A percentile compares a stretch with the other conserved stretches of the same genome.
phyloP scores from a whole-genome alignment of 176 grass and related monocot species.

The Typha latifolia region DNA sequence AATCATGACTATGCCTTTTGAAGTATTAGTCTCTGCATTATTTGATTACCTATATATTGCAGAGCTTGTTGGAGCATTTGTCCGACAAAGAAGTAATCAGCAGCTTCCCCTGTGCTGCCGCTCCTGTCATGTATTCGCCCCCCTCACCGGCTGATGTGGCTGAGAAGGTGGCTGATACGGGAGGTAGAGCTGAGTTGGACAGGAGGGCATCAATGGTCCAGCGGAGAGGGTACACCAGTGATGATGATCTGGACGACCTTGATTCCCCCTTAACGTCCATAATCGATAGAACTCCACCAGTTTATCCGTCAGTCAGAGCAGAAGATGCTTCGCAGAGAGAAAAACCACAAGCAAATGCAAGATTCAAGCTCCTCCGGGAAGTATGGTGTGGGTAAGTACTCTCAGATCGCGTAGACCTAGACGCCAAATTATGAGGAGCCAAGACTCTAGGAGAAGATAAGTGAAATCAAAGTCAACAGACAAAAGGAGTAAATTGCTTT shows the following conservation, averaged over 20 bases:
- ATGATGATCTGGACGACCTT: constrained; percentile 71
- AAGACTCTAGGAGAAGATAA: too few species aligned
- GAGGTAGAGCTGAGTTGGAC: constrained; percentile 29
- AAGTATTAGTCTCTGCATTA: background rate
- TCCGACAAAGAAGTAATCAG: constrained; percentile 17
- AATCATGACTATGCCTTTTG: too few species aligned
- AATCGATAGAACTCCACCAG: constrained; percentile 31
- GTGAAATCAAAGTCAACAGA: too few species aligned
- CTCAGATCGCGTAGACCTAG: too few species aligned
- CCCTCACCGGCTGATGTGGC: constrained; percentile 32
- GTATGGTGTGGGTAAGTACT: constrained; percentile 45
- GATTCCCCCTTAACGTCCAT: constrained; percentile 49
- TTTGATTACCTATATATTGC: constrained; percentile 7
- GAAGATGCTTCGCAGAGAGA: constrained; percentile 20
- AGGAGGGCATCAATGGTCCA: constrained; percentile 50
- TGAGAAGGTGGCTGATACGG: constrained; percentile 39
- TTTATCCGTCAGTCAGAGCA: constrained; percentile 15
- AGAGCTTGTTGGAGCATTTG: constrained; percentile 55
- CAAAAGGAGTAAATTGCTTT: too few species aligned
- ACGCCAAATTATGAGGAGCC: too few species aligned
- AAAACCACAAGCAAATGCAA: constrained; percentile 34
- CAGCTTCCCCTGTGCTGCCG: constrained; percentile 42
- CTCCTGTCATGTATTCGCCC: constrained; percentile 34
- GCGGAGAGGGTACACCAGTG: constrained; percentile 64
- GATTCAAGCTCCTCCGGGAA: constrained; percentile 62